These are phyloP conservation scores for Globisporangium alternatum DNA, from an alignment of 352 stramenopile species.

Conservation along the genomic window DNA sequence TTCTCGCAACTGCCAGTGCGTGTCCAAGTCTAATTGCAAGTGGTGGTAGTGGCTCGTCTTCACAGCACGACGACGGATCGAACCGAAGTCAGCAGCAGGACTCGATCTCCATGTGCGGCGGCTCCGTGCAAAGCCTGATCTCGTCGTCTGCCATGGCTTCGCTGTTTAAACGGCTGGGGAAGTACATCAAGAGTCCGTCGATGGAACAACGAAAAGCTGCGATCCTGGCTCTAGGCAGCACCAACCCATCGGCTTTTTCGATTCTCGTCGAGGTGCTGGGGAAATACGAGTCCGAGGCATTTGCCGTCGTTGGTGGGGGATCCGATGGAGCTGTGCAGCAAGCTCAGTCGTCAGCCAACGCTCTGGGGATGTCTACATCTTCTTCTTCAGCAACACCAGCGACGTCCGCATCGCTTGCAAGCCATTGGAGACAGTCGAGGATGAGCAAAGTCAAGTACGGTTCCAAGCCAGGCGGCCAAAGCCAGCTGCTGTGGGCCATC, in stretches of 20 bases:
- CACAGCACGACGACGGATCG: background rate
- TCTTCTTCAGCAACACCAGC: background rate
- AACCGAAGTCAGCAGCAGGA: background rate
- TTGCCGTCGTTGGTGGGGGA: too few species aligned
- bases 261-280: constrained; percentile 50
- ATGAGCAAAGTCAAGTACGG: constrained; percentile 11
- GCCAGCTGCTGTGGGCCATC: constrained; percentile 57
- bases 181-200: constrained; percentile 58
- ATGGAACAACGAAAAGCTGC: constrained; percentile 51
- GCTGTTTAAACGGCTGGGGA: constrained; percentile 46
- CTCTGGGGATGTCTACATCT: constrained; percentile 1
- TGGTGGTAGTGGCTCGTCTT: background rate
- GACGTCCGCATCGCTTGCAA: background rate
- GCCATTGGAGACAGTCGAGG: constrained; percentile 17
- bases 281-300: constrained; percentile 56
- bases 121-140: constrained; percentile 36
- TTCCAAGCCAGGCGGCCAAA: constrained; percentile 14
- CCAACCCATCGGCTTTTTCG: constrained; percentile 26
- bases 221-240: constrained; percentile 50
- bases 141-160: constrained; percentile 33
- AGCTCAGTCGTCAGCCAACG: background rate
- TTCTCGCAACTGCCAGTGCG: constrained; percentile 50
- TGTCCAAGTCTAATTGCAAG: constrained; percentile 32
- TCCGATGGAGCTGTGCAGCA: background rate
- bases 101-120: constrained; percentile 2